These are phyloP conservation scores for Penicillium canescens DNA, from an alignment of 495 filamentous ascomycete species.

Conservation along the genomic window DNA sequence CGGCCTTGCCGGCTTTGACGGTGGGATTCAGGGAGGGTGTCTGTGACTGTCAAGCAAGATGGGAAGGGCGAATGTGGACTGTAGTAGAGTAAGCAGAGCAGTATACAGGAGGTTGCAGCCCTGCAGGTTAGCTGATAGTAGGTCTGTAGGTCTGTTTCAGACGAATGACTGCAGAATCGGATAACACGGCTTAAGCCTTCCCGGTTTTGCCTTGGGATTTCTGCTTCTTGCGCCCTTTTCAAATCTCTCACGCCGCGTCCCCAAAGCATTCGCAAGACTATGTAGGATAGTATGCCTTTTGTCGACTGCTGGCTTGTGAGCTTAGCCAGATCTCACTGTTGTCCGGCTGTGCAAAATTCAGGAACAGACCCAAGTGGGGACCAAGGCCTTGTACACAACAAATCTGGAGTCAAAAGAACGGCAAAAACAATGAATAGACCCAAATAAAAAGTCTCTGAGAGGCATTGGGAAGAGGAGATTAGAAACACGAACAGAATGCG, in stretches of 20 bases:
- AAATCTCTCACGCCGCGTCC: neutral
- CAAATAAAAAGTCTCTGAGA: neutral
- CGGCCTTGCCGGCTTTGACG: neutral
- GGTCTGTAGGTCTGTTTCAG: no score
- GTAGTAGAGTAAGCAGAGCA: no score
- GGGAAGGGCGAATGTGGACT: no score
- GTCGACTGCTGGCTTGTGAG: neutral
- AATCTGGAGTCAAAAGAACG: neutral
- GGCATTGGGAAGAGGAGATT: neutral
- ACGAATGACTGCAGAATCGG: neutral
- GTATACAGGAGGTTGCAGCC: no score
- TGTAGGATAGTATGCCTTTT: neutral
- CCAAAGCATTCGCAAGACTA: neutral
- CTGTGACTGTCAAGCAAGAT: no score
- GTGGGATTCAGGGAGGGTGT: neutral
- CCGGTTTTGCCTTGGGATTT: neutral
- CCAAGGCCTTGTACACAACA: neutral
- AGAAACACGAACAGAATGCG: conserved; percentile 9
- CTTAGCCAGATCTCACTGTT: neutral
- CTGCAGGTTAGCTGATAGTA: no score
- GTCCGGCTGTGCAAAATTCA: neutral
- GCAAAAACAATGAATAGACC: neutral
- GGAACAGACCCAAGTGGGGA: neutral
- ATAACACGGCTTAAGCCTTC: neutral
- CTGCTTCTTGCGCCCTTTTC: neutral